These are phyloP conservation scores for Amauroascus niger DNA, from an alignment of 2,329 filamentous ascomycete species.

Conservation along the genomic window DNA sequence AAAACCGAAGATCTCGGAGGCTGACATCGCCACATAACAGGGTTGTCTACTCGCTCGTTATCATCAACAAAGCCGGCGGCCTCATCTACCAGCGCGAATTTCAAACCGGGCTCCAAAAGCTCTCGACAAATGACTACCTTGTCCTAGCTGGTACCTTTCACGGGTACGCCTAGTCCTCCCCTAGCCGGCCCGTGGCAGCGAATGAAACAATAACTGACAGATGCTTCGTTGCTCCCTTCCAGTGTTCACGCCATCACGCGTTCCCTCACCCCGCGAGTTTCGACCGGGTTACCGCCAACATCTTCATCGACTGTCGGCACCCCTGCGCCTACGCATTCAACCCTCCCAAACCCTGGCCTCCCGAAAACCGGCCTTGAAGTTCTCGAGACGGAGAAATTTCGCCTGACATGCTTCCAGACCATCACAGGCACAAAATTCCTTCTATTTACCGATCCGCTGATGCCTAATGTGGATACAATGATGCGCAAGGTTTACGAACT, in stretches of 20 bases:
- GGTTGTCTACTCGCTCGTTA: constrained; percentile 89
- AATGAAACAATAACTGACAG: background rate
- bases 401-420: constrained; percentile 91
- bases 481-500: constrained; percentile 84
- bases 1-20: background rate
- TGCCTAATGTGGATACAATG: constrained; percentile 72
- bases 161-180: constrained; percentile 47
- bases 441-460: constrained; percentile 82
- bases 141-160: constrained; percentile 96
- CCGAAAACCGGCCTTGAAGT: constrained; percentile 66
- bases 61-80: constrained; percentile 98
- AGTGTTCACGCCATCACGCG: constrained; percentile 57
- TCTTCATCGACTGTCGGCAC: constrained; percentile 28
- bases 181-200: background rate
- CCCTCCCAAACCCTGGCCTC: constrained; percentile 27
- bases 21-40: constrained; percentile 41
- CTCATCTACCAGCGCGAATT: constrained; percentile 95
- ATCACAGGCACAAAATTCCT: constrained; percentile 92
- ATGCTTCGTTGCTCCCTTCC: background rate
- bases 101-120: constrained; percentile 72
- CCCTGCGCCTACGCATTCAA: constrained; percentile 23
- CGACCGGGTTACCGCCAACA: constrained; percentile 20
- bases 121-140: constrained; percentile 91
- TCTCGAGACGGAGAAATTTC: constrained; percentile 87
- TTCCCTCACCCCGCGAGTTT: constrained; percentile 41